phyloP scores from a whole-genome alignment of 2,329 filamentous ascomycete species.

The Arthrobotrys megalospora region DNA sequence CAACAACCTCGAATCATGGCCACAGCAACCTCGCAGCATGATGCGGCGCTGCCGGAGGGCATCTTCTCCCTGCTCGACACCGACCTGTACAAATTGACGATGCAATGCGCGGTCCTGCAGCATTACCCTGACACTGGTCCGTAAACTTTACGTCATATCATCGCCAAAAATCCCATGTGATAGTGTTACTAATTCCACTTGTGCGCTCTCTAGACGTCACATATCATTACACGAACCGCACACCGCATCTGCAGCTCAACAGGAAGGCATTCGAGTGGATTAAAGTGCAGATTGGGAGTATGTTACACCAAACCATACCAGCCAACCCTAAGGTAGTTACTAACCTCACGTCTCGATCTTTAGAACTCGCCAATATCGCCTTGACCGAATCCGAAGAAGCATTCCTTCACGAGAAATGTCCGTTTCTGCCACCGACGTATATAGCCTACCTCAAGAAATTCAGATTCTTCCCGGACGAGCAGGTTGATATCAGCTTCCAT shows the following conservation, averaged over 20 bases:
- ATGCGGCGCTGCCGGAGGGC: slow-evolving; percentile 76
- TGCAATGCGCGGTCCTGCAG: slow-evolving; percentile 97
- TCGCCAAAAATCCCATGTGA: slow-evolving; percentile 20
- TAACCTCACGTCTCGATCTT: background rate
- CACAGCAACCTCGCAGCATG: slow-evolving; percentile 71
- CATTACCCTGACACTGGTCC: slow-evolving; percentile 80
- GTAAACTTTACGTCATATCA: slow-evolving; percentile 8
- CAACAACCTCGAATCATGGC: slow-evolving; percentile 27
- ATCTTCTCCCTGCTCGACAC: slow-evolving; percentile 87
- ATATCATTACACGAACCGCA: slow-evolving; percentile 95
- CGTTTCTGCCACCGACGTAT: slow-evolving; percentile 84
- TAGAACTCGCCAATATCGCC: slow-evolving; percentile 85
- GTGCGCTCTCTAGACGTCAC: slow-evolving; percentile 76
- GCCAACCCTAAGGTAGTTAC: background rate
- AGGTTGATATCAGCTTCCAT: slow-evolving; percentile 80
- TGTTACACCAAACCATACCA: slow-evolving; percentile 64
- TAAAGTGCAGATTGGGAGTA: slow-evolving; percentile 83
- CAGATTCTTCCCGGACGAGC: slow-evolving; percentile 82
- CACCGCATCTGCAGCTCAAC: slow-evolving; percentile 90
- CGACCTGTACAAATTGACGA: slow-evolving; percentile 94
- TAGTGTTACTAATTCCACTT: background rate
- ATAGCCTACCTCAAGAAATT: slow-evolving; percentile 86
- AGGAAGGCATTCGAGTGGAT: slow-evolving; percentile 89
- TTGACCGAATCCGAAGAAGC: slow-evolving; percentile 83
- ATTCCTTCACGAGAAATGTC: slow-evolving; percentile 83